Conservation (phyloP, 139 green algal genomes). For the Coelastrella sp. region DNA sequence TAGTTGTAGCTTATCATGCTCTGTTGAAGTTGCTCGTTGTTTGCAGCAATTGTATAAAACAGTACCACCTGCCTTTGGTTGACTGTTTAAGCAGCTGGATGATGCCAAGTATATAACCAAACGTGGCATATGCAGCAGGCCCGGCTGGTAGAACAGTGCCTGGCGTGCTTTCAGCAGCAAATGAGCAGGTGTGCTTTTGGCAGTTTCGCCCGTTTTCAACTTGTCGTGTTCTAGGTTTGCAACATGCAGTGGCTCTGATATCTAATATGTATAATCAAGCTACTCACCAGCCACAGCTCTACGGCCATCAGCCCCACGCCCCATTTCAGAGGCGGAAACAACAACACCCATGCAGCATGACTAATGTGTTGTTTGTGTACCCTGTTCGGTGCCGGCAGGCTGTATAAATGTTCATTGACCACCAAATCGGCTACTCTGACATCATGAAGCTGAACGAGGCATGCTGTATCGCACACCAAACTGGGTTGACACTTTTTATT, state of each 20-base stretch:
- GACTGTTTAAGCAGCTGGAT: constrained; percentile 88
- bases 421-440: constrained; percentile 95
- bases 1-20: too few relatives aligned
- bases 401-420: constrained; percentile 97
- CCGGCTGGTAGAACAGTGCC: constrained; percentile 97
- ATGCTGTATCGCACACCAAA: constrained; percentile 93
- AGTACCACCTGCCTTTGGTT: background rate
- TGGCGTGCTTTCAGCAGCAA: constrained; percentile 96
- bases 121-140: constrained; percentile 95
- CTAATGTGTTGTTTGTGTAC: background rate
- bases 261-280: too few relatives aligned
- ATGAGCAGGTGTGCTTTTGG: constrained; percentile 83
- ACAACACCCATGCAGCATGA: too few relatives aligned
- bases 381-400: constrained; percentile 62
- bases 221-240: too few relatives aligned
- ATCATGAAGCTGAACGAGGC: constrained; percentile 94
- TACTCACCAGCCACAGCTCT: too few relatives aligned
- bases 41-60: background rate
- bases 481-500: constrained; percentile 85
- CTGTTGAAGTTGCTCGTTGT: too few relatives aligned
- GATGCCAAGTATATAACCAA: constrained; percentile 95
- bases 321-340: too few relatives aligned
- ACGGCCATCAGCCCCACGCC: too few relatives aligned
- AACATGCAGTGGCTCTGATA: too few relatives aligned
- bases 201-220: too few relatives aligned